A percentile compares a stretch with the other conserved stretches of the same genome.
phyloP scores from a whole-genome alignment of 106 monocot genomes.

The Phalaenopsis equestris region DNA sequence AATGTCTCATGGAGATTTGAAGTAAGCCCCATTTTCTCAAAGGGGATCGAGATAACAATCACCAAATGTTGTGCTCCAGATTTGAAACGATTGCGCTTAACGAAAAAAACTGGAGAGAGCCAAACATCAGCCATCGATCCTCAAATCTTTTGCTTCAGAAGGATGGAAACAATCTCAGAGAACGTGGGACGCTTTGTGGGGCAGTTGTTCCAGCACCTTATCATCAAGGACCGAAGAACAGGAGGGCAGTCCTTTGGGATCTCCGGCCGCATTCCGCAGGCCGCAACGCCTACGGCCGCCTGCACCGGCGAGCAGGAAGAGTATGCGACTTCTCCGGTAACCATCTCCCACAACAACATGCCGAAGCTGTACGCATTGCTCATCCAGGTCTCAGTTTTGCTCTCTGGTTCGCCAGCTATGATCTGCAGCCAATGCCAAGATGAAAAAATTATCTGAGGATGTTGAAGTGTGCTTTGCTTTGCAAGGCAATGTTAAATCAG shows the following conservation, averaged over 20 bases:
- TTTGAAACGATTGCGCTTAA: no score
- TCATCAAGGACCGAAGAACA: slow-evolving; percentile 64
- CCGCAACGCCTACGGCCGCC: slow-evolving; percentile 88
- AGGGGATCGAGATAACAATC: no score
- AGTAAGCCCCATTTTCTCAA: no score
- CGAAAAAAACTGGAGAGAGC: no score
- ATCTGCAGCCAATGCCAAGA: slow-evolving; percentile 29
- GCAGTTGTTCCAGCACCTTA: slow-evolving; percentile 74
- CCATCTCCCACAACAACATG: slow-evolving; percentile 97
- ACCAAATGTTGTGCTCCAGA: no score
- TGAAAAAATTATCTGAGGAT: not conserved
- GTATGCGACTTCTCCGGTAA: slow-evolving; percentile 79
- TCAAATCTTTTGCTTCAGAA: slow-evolving; percentile 34
- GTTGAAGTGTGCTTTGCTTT: not conserved
- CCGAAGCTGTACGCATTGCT: slow-evolving; percentile 98
- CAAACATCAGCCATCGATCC: no score
- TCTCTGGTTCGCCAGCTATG: slow-evolving; percentile 91
- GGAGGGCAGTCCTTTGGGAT: slow-evolving; percentile 81
- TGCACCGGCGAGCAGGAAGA: slow-evolving; percentile 89
- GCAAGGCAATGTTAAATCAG: no score
- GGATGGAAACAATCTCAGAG: slow-evolving; percentile 57
- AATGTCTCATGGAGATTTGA: no score
- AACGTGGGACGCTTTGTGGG: slow-evolving; percentile 67
- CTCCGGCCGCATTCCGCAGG: slow-evolving; percentile 87
- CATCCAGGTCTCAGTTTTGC: slow-evolving; percentile 88